Conservation (phyloP, 352 stramenopile species). For the Globisporangium echinulatum region DNA sequence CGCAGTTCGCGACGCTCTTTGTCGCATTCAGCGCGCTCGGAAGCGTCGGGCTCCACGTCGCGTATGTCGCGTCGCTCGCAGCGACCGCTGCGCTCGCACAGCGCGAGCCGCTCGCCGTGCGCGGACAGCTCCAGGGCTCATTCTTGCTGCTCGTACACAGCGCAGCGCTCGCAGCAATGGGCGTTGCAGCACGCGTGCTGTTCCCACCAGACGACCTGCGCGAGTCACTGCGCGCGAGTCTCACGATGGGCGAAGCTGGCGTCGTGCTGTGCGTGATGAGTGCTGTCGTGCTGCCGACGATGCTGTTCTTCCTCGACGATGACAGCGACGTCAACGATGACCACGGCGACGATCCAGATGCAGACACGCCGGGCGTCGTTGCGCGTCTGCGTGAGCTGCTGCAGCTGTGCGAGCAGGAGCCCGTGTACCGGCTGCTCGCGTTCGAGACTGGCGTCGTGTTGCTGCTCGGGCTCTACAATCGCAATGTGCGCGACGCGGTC, state of each 20-base stretch:
- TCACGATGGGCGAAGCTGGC: constrained; percentile 17
- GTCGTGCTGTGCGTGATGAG: constrained; percentile 16
- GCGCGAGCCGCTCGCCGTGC: constrained; percentile 33
- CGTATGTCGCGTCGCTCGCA: constrained; percentile 34
- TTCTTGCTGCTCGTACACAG: constrained; percentile 41
- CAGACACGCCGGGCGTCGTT: background rate
- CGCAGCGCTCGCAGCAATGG: constrained; percentile 20
- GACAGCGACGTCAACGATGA: background rate
- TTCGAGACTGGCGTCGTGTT: constrained; percentile 41
- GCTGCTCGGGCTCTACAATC: constrained; percentile 32
- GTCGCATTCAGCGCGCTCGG: constrained; percentile 30
- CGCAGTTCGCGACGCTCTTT: constrained; percentile 16
- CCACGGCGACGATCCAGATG: background rate
- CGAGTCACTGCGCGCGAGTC: constrained; percentile 11
- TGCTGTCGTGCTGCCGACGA: constrained; percentile 24
- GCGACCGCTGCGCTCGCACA: constrained; percentile 49
- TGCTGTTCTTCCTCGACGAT: constrained; percentile 30
- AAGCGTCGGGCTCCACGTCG: constrained; percentile 26
- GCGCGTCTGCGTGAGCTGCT: constrained; percentile 33
- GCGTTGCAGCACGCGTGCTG: constrained; percentile 21
- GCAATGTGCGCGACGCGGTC: constrained; percentile 23
- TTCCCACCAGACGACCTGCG: constrained; percentile 12
- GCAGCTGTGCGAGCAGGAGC: constrained; percentile 45
- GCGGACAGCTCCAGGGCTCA: constrained; percentile 35
- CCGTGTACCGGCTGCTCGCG: constrained; percentile 40